Conservation (phyloP, 164 flowering plant genomes). For the Vitis labrusca region DNA sequence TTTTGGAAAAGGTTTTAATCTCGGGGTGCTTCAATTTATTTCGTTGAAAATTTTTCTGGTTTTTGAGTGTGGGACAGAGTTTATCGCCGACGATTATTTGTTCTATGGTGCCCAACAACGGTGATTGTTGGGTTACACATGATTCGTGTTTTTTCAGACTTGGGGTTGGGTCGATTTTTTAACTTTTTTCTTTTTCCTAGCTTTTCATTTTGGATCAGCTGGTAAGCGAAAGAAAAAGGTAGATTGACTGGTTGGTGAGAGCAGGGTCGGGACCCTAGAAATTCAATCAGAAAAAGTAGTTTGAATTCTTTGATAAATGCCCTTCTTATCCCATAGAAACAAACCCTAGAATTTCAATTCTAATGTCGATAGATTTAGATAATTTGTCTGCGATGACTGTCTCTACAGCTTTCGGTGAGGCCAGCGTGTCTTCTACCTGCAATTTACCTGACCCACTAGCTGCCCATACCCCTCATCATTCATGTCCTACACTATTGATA, state of each 20-base stretch:
- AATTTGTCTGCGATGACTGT: constrained; percentile 31
- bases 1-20: background rate
- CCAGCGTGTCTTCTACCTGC: constrained; percentile 56
- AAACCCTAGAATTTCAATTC: background rate
- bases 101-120: too few relatives aligned
- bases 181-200: constrained; percentile 9
- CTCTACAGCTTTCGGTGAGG: constrained; percentile 55
- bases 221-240: constrained; percentile 25
- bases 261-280: constrained; percentile 21
- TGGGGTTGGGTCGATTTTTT: constrained; percentile 21
- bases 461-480: too few relatives aligned
- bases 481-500: too few relatives aligned
- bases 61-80: too few relatives aligned
- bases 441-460: constrained; percentile 1
- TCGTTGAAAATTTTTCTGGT: too few relatives aligned
- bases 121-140: background rate
- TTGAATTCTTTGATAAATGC: constrained; percentile 10
- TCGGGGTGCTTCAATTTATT: too few relatives aligned
- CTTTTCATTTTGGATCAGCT: background rate
- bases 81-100: background rate
- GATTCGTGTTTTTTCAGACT: background rate
- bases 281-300: background rate
- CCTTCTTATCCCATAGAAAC: background rate
- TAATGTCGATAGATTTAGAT: constrained; percentile 49
- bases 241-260: constrained; percentile 45